A percentile compares a stretch with the other conserved stretches of the same genome.
phyloP scores from a whole-genome alignment of 495 filamentous ascomycete genomes.

The Amniculicola lignicola region DNA sequence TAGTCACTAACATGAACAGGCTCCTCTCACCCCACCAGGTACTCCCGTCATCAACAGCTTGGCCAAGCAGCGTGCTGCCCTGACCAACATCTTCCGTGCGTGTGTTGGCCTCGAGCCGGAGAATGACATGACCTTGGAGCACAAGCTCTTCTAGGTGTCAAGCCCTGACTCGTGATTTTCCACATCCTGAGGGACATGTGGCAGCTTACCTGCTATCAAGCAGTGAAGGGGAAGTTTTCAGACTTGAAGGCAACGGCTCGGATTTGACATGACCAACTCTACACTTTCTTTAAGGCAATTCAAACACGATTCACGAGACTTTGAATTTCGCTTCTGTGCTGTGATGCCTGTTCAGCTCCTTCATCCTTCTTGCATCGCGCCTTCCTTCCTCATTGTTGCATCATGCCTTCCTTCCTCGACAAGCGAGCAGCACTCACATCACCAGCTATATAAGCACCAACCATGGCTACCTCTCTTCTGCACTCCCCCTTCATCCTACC shows the following conservation, averaged over 20 bases:
- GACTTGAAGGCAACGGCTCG: not conserved
- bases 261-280: not conserved
- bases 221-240: too few relatives aligned
- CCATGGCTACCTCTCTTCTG: too few relatives aligned
- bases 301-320: not conserved
- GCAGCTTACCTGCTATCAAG: not conserved
- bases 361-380: too few relatives aligned
- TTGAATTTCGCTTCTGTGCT: too few relatives aligned
- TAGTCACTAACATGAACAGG: conserved; percentile 42
- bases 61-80: conserved; percentile 88
- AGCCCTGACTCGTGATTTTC: not conserved
- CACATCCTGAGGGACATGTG: not conserved
- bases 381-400: too few relatives aligned
- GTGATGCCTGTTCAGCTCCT: too few relatives aligned
- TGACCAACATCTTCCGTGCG: conserved; percentile 98
- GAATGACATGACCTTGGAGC: conserved; percentile 98
- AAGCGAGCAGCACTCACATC: too few relatives aligned
- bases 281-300: conserved; percentile 9
- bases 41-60: conserved; percentile 95
- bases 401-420: too few relatives aligned
- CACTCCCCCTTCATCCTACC: too few relatives aligned
- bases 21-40: conserved; percentile 89
- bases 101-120: conserved; percentile 97
- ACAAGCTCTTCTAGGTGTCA: conserved; percentile 76
- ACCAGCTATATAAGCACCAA: too few relatives aligned